Evolutionary conservation across 2,329 filamentous ascomycete species (phyloP).

Genomic region (Colletotrichum eremochloae): DNA sequence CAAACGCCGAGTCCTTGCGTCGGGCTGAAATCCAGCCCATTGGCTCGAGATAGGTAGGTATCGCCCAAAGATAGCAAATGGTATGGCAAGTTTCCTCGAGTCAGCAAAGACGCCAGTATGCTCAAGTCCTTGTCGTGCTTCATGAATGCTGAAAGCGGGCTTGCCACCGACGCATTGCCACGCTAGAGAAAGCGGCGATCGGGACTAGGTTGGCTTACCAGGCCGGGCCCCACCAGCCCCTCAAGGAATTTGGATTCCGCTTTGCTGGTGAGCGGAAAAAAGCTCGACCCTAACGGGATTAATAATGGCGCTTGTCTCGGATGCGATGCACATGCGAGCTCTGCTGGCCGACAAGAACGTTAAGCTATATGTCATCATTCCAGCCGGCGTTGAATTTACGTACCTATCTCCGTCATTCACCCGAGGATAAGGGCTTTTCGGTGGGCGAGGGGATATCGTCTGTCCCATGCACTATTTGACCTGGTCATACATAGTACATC

Average conservation of each 20-base stretch:
- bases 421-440: conserved; percentile 14
- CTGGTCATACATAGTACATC: conserved; percentile 15
- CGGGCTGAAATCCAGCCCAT: background rate
- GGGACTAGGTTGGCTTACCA: conserved; percentile 1
- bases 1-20: background rate
- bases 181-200: conserved; percentile 21
- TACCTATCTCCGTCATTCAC: background rate
- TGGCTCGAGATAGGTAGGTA: too few species aligned
- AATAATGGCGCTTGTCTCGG: conserved; percentile 24
- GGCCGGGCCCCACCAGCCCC: background rate
- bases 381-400: conserved; percentile 6
- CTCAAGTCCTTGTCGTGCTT: conserved; percentile 31
- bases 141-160: conserved; percentile 5
- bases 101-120: conserved; percentile 14
- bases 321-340: conserved; percentile 24
- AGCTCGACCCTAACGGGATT: conserved; percentile 24
- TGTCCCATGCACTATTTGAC: background rate
- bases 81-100: background rate
- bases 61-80: background rate
- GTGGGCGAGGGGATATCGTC: too few species aligned
- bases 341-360: conserved; percentile 3
- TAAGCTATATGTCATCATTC: conserved; percentile 26
- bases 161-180: conserved; percentile 14
- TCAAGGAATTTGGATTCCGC: conserved; percentile 36
- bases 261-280: background rate